Conservation (phyloP, 495 filamentous ascomycete genomes). For the Xylaria telfairii region DNA sequence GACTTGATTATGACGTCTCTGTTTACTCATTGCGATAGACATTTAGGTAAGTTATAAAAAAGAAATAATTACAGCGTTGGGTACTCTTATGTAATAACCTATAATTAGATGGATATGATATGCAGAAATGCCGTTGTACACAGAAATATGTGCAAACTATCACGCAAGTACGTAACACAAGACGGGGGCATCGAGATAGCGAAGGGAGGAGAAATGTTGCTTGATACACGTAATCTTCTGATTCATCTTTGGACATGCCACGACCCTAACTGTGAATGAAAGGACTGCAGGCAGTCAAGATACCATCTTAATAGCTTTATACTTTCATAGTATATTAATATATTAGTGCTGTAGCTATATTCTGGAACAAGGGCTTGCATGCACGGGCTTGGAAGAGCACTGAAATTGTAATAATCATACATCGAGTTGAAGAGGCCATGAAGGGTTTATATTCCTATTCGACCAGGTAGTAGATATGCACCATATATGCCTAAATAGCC, state of each 20-base stretch:
- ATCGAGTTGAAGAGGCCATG: too few relatives aligned
- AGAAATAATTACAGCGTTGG: neutral
- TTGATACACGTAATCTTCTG: neutral
- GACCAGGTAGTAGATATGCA: too few relatives aligned
- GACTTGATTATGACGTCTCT: too few relatives aligned
- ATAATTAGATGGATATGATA: neutral
- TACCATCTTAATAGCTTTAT: neutral
- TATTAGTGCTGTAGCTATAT: neutral
- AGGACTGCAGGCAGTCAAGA: neutral
- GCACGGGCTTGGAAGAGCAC: too few relatives aligned
- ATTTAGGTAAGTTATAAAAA: too few relatives aligned
- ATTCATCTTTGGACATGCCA: neutral
- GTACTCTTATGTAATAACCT: neutral
- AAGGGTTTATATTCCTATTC: too few relatives aligned
- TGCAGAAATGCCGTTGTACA: neutral
- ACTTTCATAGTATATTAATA: neutral
- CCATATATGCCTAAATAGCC: too few relatives aligned
- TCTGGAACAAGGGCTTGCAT: too few relatives aligned
- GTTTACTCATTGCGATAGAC: too few relatives aligned
- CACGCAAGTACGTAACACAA: neutral
- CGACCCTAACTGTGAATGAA: neutral
- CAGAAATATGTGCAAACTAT: neutral
- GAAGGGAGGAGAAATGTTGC: neutral
- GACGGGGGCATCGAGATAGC: neutral
- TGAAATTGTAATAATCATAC: too few relatives aligned